phyloP scores from a whole-genome alignment of 2,329 filamentous ascomycete genomes.

The Emmonsia crescens region DNA sequence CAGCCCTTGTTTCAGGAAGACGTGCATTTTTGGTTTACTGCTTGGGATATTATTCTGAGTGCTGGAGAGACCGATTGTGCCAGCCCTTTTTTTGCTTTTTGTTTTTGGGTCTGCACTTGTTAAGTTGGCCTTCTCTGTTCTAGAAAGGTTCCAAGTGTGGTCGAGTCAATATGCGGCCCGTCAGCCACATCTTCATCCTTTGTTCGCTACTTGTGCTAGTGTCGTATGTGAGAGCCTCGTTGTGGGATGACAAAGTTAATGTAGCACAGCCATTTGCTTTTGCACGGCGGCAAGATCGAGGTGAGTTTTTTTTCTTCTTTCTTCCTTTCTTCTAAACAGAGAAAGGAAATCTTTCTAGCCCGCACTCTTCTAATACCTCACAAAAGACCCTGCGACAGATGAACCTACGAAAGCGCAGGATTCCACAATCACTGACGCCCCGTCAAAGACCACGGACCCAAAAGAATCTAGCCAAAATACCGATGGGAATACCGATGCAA shows the following conservation, averaged over 20 bases:
- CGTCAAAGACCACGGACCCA: constrained; percentile 12
- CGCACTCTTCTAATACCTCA: neutral
- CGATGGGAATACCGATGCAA: constrained; percentile 11
- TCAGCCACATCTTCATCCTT: constrained; percentile 22
- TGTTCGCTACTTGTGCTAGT: constrained; percentile 25
- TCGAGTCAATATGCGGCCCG: constrained; percentile 23
- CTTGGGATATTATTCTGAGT: neutral
- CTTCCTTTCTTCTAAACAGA: neutral
- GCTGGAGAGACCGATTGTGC: neutral
- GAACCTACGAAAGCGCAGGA: constrained; percentile 12
- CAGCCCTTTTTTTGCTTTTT: neutral
- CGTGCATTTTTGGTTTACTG: neutral
- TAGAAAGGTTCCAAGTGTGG: constrained; percentile 2
- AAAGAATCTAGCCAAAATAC: constrained; percentile 11
- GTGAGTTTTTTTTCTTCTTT: constrained; percentile 15
- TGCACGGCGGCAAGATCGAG: constrained; percentile 15
- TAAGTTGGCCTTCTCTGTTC: constrained; percentile 3
- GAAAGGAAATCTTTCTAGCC: neutral
- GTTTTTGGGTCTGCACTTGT: neutral
- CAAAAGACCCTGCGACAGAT: constrained; percentile 13
- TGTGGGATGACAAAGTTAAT: constrained; percentile 16
- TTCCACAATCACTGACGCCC: constrained; percentile 13
- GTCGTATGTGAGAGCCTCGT: constrained; percentile 22
- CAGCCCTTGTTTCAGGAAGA: neutral
- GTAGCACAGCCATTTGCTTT: constrained; percentile 12